These are phyloP conservation scores for Beauveria brongniartii DNA, from an alignment of 2,329 filamentous ascomycete genomes.

Conservation along the genomic window DNA sequence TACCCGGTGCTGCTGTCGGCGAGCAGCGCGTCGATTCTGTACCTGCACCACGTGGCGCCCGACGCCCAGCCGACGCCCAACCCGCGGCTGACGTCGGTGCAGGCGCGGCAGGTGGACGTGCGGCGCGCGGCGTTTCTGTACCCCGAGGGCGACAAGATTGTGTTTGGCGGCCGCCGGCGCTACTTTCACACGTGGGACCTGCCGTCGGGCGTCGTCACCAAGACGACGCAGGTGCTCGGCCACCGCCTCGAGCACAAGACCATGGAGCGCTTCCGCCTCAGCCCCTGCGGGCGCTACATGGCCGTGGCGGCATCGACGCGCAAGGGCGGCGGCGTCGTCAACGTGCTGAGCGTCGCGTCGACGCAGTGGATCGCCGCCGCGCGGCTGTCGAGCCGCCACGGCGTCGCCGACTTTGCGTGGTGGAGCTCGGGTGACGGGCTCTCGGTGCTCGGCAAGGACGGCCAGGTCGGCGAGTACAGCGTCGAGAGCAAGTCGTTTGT, in stretches of 20 bases:
- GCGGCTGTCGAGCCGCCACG: slow-evolving; percentile 71
- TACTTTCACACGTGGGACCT: slow-evolving; percentile 97
- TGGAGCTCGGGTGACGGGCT: slow-evolving; percentile 79
- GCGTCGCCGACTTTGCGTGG: slow-evolving; percentile 88
- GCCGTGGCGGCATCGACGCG: slow-evolving; percentile 70
- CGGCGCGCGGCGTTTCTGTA: slow-evolving; percentile 74
- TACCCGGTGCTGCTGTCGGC: slow-evolving; percentile 86
- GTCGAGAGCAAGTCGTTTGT: slow-evolving; percentile 60
- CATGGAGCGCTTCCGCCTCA: slow-evolving; percentile 86
- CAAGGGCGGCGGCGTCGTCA: slow-evolving; percentile 83
- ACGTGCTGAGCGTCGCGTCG: slow-evolving; percentile 70
- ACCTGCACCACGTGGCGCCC: slow-evolving; percentile 80
- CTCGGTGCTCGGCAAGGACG: slow-evolving; percentile 74
- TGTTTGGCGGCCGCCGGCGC: slow-evolving; percentile 77
- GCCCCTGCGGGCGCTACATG: slow-evolving; percentile 79
- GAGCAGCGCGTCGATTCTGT: slow-evolving; percentile 75
- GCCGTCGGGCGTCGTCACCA: slow-evolving; percentile 70
- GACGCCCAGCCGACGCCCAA: slow-evolving; percentile 70
- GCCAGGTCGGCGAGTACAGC: slow-evolving; percentile 86
- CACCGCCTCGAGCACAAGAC: slow-evolving; percentile 74
- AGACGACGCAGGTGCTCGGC: slow-evolving; percentile 67
- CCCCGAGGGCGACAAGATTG: slow-evolving; percentile 66
- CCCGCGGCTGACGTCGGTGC: slow-evolving; percentile 81
- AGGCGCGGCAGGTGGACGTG: slow-evolving; percentile 77
- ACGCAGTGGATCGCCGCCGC: slow-evolving; percentile 84